Evolutionary conservation across 495 filamentous ascomycete species (phyloP).

Genomic region (Penicillium manginii): DNA sequence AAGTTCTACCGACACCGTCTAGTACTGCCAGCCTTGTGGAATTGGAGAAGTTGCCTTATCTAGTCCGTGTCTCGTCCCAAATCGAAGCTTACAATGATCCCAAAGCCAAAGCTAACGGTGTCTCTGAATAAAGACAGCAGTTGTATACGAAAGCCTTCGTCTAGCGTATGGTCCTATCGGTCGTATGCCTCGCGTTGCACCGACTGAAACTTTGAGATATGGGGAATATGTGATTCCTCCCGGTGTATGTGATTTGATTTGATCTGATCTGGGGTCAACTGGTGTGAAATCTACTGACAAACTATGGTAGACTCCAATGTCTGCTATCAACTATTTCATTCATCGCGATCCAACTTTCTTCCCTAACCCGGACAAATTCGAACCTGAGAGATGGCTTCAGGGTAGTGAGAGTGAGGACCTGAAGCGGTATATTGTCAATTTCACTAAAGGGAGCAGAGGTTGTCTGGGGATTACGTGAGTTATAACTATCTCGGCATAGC

Average conservation of each 20-base stretch:
- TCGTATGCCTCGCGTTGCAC: constrained; percentile 10
- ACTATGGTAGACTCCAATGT: constrained; percentile 12
- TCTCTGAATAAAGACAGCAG: constrained; percentile 3
- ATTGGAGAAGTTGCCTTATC: constrained; percentile 51
- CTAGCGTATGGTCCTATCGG: constrained; percentile 8
- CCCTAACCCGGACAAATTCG: constrained; percentile 11
- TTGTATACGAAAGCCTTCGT: constrained; percentile 12
- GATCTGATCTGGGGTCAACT: neutral
- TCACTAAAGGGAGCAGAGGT: constrained; percentile 2
- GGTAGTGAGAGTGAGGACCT: constrained; percentile 1
- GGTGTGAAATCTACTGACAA: neutral
- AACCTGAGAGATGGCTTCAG: constrained; percentile 15
- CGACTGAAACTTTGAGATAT: constrained; percentile 10
- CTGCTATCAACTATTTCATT: constrained; percentile 12
- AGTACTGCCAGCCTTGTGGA: constrained; percentile 15
- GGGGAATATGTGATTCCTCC: constrained; percentile 13
- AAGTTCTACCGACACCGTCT: constrained; percentile 26
- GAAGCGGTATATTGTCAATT: constrained; percentile 1
- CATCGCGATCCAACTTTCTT: constrained; percentile 13
- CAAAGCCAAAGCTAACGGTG: neutral
- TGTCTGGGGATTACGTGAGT: constrained; percentile 10
- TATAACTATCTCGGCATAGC: neutral
- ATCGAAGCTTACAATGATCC: neutral
- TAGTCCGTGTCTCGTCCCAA: constrained; percentile 30
- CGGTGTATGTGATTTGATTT: constrained; percentile 9